Evolutionary conservation across 371 early-diverging fungal species (phyloP).

Genomic region (Haplosporangium sp.): DNA sequence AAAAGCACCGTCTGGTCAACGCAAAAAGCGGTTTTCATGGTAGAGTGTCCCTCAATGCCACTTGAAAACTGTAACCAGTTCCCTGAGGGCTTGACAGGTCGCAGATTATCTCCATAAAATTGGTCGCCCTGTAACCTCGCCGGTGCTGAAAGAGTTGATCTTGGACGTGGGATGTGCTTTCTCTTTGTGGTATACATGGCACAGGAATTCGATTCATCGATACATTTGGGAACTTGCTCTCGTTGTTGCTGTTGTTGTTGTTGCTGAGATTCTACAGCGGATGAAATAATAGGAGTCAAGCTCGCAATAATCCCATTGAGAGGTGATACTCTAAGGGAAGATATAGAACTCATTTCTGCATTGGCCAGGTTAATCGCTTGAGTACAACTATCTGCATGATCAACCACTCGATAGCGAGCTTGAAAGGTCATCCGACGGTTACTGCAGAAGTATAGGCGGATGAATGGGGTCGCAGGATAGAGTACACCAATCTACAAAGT

Average conservation of each 20-base stretch:
- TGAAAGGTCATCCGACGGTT: constrained; percentile 18
- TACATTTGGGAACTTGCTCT: too few species aligned
- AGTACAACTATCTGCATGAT: constrained; percentile 23
- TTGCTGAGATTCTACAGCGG: background rate
- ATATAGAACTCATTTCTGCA: background rate
- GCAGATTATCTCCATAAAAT: background rate
- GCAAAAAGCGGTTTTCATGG: background rate
- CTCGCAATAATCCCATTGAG: background rate
- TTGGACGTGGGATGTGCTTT: background rate
- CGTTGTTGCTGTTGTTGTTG: too few species aligned
- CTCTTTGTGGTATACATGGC: background rate
- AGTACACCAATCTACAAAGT: constrained; percentile 20
- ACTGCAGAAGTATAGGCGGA: constrained; percentile 12
- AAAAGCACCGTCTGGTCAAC: background rate
- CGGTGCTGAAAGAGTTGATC: background rate
- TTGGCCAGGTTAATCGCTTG: constrained; percentile 14
- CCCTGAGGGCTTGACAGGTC: background rate
- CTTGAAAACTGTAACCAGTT: background rate
- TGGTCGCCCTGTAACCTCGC: background rate
- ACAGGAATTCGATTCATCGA: too few species aligned
- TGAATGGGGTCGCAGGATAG: constrained; percentile 16
- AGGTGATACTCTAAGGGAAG: background rate
- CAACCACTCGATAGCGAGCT: constrained; percentile 3
- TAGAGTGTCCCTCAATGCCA: background rate
- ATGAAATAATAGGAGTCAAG: too few species aligned